Conservation (phyloP, 345 rosid genomes). For the Pistacia atlantica region DNA sequence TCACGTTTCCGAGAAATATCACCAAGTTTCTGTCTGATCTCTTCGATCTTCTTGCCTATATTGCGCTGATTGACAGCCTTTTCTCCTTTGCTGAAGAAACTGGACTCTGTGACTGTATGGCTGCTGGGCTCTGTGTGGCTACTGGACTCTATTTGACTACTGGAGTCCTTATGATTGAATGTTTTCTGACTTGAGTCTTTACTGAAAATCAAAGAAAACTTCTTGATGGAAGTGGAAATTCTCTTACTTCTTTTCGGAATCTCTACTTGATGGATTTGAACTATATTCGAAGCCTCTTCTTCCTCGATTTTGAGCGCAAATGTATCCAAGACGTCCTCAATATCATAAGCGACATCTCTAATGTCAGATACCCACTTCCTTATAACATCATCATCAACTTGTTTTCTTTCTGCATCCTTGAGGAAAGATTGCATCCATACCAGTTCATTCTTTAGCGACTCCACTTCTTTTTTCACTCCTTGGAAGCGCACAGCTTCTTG, state of each 20-base stretch:
- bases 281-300: too few species aligned
- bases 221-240: neutral
- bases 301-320: too few species aligned
- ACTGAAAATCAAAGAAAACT: neutral
- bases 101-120: neutral
- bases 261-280: too few species aligned
- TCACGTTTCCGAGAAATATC: neutral
- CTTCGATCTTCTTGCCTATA: constrained; percentile 5
- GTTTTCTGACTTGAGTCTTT: too few species aligned
- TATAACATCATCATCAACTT: neutral
- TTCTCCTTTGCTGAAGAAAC: neutral
- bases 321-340: neutral
- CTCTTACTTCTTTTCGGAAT: neutral
- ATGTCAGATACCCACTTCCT: constrained; percentile 7
- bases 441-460: neutral
- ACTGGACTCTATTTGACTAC: too few species aligned
- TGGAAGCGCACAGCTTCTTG: neutral
- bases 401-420: constrained; percentile 5
- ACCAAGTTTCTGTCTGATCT: neutral
- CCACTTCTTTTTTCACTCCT: neutral
- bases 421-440: constrained; percentile 6
- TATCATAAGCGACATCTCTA: constrained; percentile 6
- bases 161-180: neutral
- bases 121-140: too few species aligned
- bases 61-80: neutral